phyloP scores from a whole-genome alignment of 805 yeast genomes.

The Yarrowia phangngaensis region DNA sequence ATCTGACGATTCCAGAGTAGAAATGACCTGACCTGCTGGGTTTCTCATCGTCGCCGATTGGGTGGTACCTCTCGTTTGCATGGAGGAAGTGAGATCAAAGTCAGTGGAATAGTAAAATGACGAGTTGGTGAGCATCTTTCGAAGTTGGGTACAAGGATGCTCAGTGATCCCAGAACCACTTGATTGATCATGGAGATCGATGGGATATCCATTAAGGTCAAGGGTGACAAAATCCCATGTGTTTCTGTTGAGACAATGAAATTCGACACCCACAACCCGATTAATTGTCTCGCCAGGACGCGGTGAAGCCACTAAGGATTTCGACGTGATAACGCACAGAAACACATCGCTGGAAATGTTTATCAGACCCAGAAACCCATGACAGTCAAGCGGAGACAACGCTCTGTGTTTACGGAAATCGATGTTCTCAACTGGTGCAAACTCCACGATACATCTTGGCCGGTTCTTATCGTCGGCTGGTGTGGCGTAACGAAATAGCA shows the following conservation, averaged over 20 bases:
- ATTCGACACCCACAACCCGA: constrained; percentile 80
- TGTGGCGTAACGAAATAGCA: constrained; percentile 46
- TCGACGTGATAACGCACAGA: constrained; percentile 74
- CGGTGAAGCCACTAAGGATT: constrained; percentile 76
- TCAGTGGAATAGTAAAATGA: constrained; percentile 89
- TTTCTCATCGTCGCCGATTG: constrained; percentile 6
- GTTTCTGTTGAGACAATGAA: constrained; percentile 64
- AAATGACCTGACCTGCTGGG: constrained; percentile 13
- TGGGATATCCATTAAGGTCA: constrained; percentile 65
- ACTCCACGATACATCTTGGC: constrained; percentile 44
- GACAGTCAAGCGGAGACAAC: constrained; percentile 44
- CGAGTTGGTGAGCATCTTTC: constrained; percentile 76
- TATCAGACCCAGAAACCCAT: constrained; percentile 71
- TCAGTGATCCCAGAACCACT: constrained; percentile 39
- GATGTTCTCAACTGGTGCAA: constrained; percentile 42
- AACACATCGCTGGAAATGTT: constrained; percentile 63
- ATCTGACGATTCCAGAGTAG: constrained; percentile 50
- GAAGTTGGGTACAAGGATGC: constrained; percentile 81
- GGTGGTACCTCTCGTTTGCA: constrained; percentile 48
- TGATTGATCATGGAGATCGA: constrained; percentile 41
- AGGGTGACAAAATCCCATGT: constrained; percentile 78
- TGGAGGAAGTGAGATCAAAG: constrained; percentile 83
- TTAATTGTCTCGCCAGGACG: constrained; percentile 73
- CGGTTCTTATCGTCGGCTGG: constrained; percentile 26
- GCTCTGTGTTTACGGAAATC: constrained; percentile 42